phyloP scores from a whole-genome alignment of 129 eudicot species.

The Arctium minus region DNA sequence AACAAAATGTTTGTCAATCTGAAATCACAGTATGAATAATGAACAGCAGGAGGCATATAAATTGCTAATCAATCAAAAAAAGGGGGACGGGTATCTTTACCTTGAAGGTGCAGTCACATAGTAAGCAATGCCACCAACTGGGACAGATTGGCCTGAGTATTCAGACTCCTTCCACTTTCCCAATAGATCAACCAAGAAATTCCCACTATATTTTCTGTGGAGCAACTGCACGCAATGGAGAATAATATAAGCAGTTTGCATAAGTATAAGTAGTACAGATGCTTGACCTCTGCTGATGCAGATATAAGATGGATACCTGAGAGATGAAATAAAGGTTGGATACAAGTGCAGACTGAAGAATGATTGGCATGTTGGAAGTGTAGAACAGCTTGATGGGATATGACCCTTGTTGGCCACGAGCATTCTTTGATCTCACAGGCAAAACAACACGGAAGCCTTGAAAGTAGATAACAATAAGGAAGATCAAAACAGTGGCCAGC shows the following conservation, averaged over 20 bases:
- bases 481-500: slow-evolving; percentile 72
- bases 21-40: neutral
- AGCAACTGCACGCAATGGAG: slow-evolving; percentile 44
- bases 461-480: slow-evolving; percentile 54
- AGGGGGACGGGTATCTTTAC: slow-evolving; percentile 4
- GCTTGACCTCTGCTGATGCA: neutral
- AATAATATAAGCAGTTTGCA: neutral
- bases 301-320: slow-evolving; percentile 43
- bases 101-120: slow-evolving; percentile 77
- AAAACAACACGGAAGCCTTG: slow-evolving; percentile 83
- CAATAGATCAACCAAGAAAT: slow-evolving; percentile 68
- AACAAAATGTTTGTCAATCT: neutral
- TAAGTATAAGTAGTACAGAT: neutral
- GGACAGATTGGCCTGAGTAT: slow-evolving; percentile 58
- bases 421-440: slow-evolving; percentile 89
- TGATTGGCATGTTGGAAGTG: slow-evolving; percentile 92
- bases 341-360: slow-evolving; percentile 85
- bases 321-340: slow-evolving; percentile 83
- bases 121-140: slow-evolving; percentile 76
- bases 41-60: too few species aligned
- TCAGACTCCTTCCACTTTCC: slow-evolving; percentile 91
- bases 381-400: slow-evolving; percentile 84
- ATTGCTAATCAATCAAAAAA: neutral
- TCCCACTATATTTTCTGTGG: slow-evolving; percentile 63
- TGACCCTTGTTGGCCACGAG: slow-evolving; percentile 89